These are phyloP conservation scores for Dactylellina leptospora DNA, from an alignment of 2,329 filamentous ascomycete genomes.

Conservation along the genomic window DNA sequence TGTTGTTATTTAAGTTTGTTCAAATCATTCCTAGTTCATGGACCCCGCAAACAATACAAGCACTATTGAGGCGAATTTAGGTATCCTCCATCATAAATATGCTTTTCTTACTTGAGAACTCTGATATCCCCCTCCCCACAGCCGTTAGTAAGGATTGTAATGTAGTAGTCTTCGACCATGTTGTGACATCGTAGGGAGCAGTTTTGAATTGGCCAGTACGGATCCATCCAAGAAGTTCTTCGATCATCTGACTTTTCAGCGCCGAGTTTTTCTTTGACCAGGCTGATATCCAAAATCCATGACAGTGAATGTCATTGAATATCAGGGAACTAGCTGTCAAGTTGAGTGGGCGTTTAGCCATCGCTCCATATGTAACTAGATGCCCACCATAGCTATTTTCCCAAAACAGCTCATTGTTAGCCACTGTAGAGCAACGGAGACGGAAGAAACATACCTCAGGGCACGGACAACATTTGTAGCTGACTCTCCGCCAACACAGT, in stretches of 20 bases:
- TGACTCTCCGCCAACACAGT: conserved; percentile 91
- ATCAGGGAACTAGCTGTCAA: conserved; percentile 87
- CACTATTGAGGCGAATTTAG: no score
- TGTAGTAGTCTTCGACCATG: conserved; percentile 83
- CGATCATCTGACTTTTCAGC: conserved; percentile 81
- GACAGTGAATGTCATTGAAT: conserved; percentile 88
- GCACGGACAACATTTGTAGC: conserved; percentile 80
- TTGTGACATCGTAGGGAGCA: conserved; percentile 80
- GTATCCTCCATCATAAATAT: conserved; percentile 80
- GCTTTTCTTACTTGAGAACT: conserved; percentile 86
- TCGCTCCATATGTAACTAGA: conserved; percentile 93
- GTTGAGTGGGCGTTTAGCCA: conserved; percentile 85
- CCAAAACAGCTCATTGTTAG: no score
- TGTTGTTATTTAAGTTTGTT: not conserved
- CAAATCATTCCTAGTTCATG: no score
- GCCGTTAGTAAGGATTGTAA: conserved; percentile 74
- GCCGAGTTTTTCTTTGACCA: conserved; percentile 81
- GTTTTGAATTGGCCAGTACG: conserved; percentile 76
- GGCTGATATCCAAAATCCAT: conserved; percentile 92
- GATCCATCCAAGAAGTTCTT: conserved; percentile 80
- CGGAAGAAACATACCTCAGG: conserved; percentile 62
- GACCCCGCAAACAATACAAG: no score
- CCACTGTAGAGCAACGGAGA: no score
- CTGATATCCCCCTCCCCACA: conserved; percentile 82
- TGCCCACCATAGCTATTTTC: conserved; percentile 68